Conservation (phyloP, 2,329 filamentous ascomycete genomes). For the Cercospora citrullina region DNA sequence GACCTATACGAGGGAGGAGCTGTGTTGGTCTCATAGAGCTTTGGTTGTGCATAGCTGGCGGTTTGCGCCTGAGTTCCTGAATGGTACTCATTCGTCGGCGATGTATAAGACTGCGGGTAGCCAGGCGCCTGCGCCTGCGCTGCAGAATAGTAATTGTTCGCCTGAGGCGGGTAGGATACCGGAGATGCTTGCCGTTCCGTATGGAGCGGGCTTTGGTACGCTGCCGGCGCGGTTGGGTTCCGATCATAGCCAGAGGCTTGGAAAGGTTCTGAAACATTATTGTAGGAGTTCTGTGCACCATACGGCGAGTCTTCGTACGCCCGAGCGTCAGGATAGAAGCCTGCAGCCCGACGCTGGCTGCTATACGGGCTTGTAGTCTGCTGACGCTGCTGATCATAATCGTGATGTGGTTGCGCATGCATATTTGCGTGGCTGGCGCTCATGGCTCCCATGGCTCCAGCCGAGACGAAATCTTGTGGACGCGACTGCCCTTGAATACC, state of each 20-base stretch:
- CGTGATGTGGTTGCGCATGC: slow-evolving; percentile 31
- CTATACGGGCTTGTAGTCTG: slow-evolving; percentile 23
- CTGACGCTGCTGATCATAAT: slow-evolving; percentile 28
- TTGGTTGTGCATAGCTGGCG: slow-evolving; percentile 17
- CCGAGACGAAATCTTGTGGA: slow-evolving; percentile 16
- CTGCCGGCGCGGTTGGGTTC: slow-evolving; percentile 5
- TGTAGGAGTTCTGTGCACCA: slow-evolving; percentile 9
- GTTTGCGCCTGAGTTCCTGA: background rate
- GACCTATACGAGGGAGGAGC: slow-evolving; percentile 20
- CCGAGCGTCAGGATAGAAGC: slow-evolving; percentile 12
- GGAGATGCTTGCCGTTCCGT: slow-evolving; percentile 7
- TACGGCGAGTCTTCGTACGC: slow-evolving; percentile 11
- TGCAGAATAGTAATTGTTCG: background rate
- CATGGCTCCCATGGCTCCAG: slow-evolving; percentile 2
- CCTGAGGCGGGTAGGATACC: background rate
- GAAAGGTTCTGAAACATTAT: slow-evolving; percentile 2
- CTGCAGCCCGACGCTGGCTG: slow-evolving; percentile 11
- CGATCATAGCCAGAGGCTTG: slow-evolving; percentile 8
- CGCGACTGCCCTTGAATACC: slow-evolving; percentile 17
- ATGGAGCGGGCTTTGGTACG: slow-evolving; percentile 17
- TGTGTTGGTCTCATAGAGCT: slow-evolving; percentile 25
- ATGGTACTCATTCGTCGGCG: slow-evolving; percentile 16
- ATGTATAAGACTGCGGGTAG: slow-evolving; percentile 4
- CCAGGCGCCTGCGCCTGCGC: background rate
- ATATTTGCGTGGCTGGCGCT: slow-evolving; percentile 14